These are phyloP conservation scores for Neofusicoccum sp. DNA, from an alignment of 2,329 filamentous ascomycete genomes.

Conservation along the genomic window DNA sequence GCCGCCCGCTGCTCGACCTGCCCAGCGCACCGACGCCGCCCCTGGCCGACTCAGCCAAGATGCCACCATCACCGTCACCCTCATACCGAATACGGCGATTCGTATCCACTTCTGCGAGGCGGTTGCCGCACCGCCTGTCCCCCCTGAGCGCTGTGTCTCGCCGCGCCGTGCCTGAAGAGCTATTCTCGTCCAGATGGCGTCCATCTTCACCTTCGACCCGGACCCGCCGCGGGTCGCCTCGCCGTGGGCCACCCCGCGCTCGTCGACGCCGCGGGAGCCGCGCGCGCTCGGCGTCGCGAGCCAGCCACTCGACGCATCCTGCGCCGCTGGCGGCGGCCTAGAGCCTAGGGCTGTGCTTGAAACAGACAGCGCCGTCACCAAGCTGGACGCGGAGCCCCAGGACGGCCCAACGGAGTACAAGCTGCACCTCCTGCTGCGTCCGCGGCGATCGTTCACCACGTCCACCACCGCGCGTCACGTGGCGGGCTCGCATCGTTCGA, in stretches of 20 bases:
- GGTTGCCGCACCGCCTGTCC: not conserved
- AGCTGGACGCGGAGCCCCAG: conserved; percentile 86
- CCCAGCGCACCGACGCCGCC: conserved; percentile 5
- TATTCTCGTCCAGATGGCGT: conserved; percentile 65
- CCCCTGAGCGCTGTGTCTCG: not conserved
- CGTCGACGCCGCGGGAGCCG: conserved; percentile 28
- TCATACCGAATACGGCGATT: conserved; percentile 46
- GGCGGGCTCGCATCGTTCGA: conserved; percentile 55
- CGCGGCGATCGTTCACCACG: conserved; percentile 71
- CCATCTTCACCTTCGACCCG: conserved; percentile 92
- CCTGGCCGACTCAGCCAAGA: conserved; percentile 42
- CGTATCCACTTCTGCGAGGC: not conserved
- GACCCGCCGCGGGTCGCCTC: conserved; percentile 87
- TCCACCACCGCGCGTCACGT: conserved; percentile 66
- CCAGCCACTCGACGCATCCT: conserved; percentile 6
- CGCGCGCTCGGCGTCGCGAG: not conserved
- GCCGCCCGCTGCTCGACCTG: not conserved
- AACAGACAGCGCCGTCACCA: conserved; percentile 58
- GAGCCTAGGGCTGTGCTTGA: conserved; percentile 23
- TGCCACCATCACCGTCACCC: conserved; percentile 52
- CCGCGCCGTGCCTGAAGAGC: not conserved
- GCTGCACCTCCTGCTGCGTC: conserved; percentile 81
- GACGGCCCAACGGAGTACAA: conserved; percentile 97
- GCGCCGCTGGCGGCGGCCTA: conserved; percentile 11
- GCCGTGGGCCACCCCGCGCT: conserved; percentile 73